Conservation (phyloP, 2,329 filamentous ascomycete species). For the Zarea fungicola region DNA sequence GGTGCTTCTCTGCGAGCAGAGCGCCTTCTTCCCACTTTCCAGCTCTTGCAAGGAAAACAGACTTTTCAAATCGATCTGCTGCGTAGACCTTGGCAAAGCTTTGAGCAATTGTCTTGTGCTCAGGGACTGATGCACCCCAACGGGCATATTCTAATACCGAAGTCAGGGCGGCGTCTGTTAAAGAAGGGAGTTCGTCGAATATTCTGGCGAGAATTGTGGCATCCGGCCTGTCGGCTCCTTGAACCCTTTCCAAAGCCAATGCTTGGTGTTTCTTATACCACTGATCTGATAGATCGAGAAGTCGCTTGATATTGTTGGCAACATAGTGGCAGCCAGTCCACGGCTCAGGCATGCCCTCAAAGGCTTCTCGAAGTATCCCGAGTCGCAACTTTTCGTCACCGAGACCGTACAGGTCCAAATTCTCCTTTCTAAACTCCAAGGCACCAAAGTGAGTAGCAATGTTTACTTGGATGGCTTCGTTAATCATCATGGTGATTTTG, state of each 20-base stretch:
- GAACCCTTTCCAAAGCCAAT: slow-evolving; percentile 24
- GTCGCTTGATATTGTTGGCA: slow-evolving; percentile 56
- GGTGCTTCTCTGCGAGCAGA: slow-evolving; percentile 53
- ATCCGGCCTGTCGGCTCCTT: slow-evolving; percentile 31
- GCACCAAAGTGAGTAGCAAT: slow-evolving; percentile 54
- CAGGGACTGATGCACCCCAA: slow-evolving; percentile 42
- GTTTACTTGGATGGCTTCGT: slow-evolving; percentile 62
- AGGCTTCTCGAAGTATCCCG: slow-evolving; percentile 58
- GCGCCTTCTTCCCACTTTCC: slow-evolving; percentile 54
- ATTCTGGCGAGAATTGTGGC: slow-evolving; percentile 39
- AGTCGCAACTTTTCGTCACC: slow-evolving; percentile 59
- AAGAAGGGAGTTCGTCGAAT: slow-evolving; percentile 41
- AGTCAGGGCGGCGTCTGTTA: slow-evolving; percentile 52
- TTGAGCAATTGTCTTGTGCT: slow-evolving; percentile 38
- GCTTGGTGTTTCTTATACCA: slow-evolving; percentile 47
- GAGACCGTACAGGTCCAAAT: slow-evolving; percentile 69
- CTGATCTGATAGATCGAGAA: slow-evolving; percentile 52
- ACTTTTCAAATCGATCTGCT: slow-evolving; percentile 46
- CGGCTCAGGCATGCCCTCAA: slow-evolving; percentile 67
- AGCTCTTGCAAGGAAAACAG: slow-evolving; percentile 48
- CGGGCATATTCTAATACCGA: slow-evolving; percentile 48
- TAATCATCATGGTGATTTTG: slow-evolving; percentile 50
- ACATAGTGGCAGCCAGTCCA: slow-evolving; percentile 74
- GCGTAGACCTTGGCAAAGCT: slow-evolving; percentile 45
- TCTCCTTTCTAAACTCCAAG: slow-evolving; percentile 67